Base-by-base conservation (phyloP, 2,329 filamentous ascomycete species). In the Colletotrichum sp. region DNA sequence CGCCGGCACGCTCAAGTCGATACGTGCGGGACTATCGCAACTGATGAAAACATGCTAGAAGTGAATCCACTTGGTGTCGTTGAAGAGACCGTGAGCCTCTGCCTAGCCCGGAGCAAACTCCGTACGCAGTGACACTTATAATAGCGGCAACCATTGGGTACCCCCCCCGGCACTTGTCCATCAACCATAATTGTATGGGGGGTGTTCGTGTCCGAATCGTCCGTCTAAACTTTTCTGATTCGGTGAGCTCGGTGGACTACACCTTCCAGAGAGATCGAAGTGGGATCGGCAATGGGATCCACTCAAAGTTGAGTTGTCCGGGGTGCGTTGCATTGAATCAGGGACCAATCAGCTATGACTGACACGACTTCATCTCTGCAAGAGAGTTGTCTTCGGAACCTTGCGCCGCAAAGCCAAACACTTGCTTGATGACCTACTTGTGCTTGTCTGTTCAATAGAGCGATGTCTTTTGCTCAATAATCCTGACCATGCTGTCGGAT, bases 261-360 rank as follows among this genome's bases (percentile, higher is more conserved):
- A n/a, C 44, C 44, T 30, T 72, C 24, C 24, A 59, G 28, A 24
- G 24, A 21, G 16, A 34, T n/a, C 36, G 16, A 15, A 30, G 44
- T 49, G 18, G 44, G 32, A 72, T 72, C 57, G 73, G 6, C 57
- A 32, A 26, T n/a, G 28, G 55, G 62, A 57, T 44, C 34, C 73
- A 66, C 21, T 30, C 26, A 28, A 21, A 32, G 28, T 67, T 26
- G 55, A 44, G 24, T 28, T 57, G 69, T 60, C 69, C 30, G 69
- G 73, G 73, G 63, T 72, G 63, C 44, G 69, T 64, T 59, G 44
- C 44, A 68, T 66, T 28, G 39, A 30, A 10, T 5, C 26, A 34
- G 36, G 63, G 28, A 36, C 73, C 73, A 76, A 76, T 73, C 73
- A 73, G 34, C 57, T 34, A n/a, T 9, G 57, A 70, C n/a, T 34